Conservation (phyloP, 2,329 filamentous ascomycete species). For the Chalara sp. region DNA sequence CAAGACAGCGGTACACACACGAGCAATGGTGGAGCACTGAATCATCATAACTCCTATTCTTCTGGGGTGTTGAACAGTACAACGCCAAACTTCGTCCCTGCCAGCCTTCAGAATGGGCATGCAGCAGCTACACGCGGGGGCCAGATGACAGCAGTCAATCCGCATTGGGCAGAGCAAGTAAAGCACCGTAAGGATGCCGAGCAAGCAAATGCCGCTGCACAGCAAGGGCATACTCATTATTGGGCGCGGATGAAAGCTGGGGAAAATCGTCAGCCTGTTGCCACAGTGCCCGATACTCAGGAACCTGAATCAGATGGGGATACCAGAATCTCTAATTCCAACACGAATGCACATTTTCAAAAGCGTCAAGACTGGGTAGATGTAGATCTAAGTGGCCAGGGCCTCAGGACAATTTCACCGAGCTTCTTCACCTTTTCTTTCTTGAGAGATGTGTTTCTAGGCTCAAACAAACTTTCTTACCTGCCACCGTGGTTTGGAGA, state of each 20-base stretch:
- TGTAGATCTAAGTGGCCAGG: conserved; percentile 93
- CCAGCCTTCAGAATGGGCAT: conserved; percentile 51
- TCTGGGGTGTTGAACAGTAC: conserved; percentile 59
- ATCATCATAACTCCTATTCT: conserved; percentile 55
- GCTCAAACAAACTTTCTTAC: conserved; percentile 79
- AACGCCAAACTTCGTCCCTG: conserved; percentile 48
- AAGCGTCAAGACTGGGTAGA: conserved; percentile 84
- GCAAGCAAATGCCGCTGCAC: conserved; percentile 66
- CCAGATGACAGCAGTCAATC: conserved; percentile 47
- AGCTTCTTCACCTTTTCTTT: conserved; percentile 85
- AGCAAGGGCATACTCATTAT: conserved; percentile 57
- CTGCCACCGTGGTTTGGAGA: conserved; percentile 79
- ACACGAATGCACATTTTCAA: conserved; percentile 42
- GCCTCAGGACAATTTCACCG: conserved; percentile 72
- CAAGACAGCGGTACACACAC: conserved; percentile 49
- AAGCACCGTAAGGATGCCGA: conserved; percentile 72
- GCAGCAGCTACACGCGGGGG: conserved; percentile 39
- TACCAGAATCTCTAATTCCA: conserved; percentile 54
- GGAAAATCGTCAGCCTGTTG: conserved; percentile 54
- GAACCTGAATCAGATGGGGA: conserved; percentile 52
- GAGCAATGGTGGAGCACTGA: conserved; percentile 48
- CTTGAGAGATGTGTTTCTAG: conserved; percentile 85
- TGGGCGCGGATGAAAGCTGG: conserved; percentile 67
- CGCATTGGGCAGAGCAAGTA: conserved; percentile 86
- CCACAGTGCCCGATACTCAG: conserved; percentile 37